Evolutionary conservation across 176 grass and related monocot genomes (phyloP).

Genomic region (Carex myosuroides): DNA sequence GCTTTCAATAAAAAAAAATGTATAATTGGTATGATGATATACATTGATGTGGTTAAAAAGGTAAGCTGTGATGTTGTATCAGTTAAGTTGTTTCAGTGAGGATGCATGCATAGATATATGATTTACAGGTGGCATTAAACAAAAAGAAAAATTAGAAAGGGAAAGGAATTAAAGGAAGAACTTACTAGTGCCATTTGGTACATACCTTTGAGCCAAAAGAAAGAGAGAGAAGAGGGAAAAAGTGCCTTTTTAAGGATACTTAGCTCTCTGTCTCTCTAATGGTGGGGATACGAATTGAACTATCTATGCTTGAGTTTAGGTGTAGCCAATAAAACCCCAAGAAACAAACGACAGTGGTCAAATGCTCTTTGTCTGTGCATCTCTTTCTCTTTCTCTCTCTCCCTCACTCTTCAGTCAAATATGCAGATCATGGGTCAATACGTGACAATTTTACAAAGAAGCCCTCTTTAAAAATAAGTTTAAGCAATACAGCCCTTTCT

Average conservation of each 20-base stretch:
- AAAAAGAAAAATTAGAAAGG: background rate
- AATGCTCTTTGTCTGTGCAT: slow-evolving; percentile 1
- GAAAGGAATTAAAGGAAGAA: background rate
- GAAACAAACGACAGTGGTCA: slow-evolving; percentile 1
- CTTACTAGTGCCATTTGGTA: slow-evolving; percentile 8
- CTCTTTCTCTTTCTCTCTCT: background rate
- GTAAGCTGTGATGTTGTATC: background rate
- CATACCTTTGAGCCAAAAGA: background rate
- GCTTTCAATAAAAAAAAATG: no score
- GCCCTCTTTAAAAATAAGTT: background rate
- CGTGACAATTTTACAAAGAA: background rate
- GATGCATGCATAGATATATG: background rate
- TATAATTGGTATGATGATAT: no score
- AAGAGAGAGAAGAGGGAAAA: slow-evolving; percentile 7
- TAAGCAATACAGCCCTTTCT: background rate
- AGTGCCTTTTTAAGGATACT: slow-evolving; percentile 12
- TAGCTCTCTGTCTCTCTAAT: slow-evolving; percentile 27
- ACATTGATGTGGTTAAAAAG: background rate
- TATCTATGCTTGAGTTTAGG: background rate
- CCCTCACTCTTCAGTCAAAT: background rate
- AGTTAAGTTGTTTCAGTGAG: background rate
- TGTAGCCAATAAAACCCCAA: background rate
- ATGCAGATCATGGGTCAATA: background rate
- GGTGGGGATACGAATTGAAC: slow-evolving; percentile 11
- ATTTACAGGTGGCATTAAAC: slow-evolving; percentile 3